Evolutionary conservation across 2,329 filamentous ascomycete genomes (phyloP), one percentile per base, ranked within the genome.

Genomic region (Xylariomycetidae sp.): DNA sequence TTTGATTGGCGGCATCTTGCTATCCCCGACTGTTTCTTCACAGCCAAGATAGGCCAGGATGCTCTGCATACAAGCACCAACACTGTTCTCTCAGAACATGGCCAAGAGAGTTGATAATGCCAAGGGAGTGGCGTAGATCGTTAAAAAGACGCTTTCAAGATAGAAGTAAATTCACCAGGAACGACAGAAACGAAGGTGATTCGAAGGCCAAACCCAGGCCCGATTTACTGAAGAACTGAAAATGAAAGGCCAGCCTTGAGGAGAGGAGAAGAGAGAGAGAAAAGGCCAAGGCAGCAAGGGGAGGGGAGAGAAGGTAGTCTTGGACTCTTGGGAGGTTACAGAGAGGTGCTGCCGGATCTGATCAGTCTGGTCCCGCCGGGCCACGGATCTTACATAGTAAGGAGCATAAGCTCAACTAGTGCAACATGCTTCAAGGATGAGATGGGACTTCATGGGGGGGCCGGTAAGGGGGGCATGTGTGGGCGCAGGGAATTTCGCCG

Each of bases 161-260:
- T 8, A 23, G 16, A 23, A 25, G 25, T 26, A 18, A 19, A 35
- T 27, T 40, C 16, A 42, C 37, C 39, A 42, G 35, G 32, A 46
- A 38, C 37, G 39, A 45, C 35, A 41, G 39, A 33, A 42, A 30
- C 31, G 31, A 45, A 41, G 27, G 22, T 11, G 10, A 25, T 16
- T 25, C n/a, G 22, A 28, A 30, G 34, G 31, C 16, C 44, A 43
- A 48, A 37, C 37, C 34, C 44, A 42, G 46, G 37, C 40, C 39
- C 42, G 42, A 41, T 35, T 27, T 36, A 30, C 38, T 37, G 28
- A 39, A 38, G 34, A 52, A 48, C 42, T 25, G 46, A 47, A 45
- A 44, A 46, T 41, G 30, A 40, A 54, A 48, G 50, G 37, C 51
- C 51, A 30, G 51, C 51, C 53, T 50, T 45, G 39, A 32, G 39